These are phyloP conservation scores for Ulota crispa DNA, from an alignment of 225 moss, liverwort and hornwort genomes.

Conservation along the genomic window DNA sequence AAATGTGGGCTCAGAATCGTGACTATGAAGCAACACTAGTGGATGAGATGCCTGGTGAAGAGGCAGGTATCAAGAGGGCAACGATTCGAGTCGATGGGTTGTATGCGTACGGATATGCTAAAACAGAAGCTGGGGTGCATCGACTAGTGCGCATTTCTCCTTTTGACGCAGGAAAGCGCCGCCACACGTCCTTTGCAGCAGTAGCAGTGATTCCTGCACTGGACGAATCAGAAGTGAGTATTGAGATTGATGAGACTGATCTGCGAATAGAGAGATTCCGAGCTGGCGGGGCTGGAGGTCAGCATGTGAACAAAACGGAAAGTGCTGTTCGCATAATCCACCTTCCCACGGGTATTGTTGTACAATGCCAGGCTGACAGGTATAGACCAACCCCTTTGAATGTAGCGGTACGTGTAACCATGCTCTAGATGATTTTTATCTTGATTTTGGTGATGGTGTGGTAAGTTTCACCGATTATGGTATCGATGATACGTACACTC, in stretches of 20 bases:
- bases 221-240: slow-evolving; percentile 74
- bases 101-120: slow-evolving; percentile 82
- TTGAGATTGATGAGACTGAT: slow-evolving; percentile 80
- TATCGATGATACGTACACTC: not conserved
- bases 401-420: not conserved
- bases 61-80: slow-evolving; percentile 92
- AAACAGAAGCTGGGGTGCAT: slow-evolving; percentile 96
- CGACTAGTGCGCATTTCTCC: slow-evolving; percentile 94
- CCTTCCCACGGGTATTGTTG: slow-evolving; percentile 83
- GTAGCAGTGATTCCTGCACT: slow-evolving; percentile 96
- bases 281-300: slow-evolving; percentile 94
- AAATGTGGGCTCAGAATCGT: slow-evolving; percentile 78
- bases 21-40: slow-evolving; percentile 74
- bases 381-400: slow-evolving; percentile 18
- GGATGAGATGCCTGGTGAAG: slow-evolving; percentile 92
- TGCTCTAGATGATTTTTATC: not conserved
- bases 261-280: slow-evolving; percentile 87
- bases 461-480: not conserved
- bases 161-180: slow-evolving; percentile 91
- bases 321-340: slow-evolving; percentile 92
- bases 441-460: not conserved
- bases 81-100: slow-evolving; percentile 83
- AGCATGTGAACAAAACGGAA: slow-evolving; percentile 98
- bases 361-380: slow-evolving; percentile 97
- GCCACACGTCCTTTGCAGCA: slow-evolving; percentile 96